Evolutionary conservation across 352 stramenopile species (phyloP).

Genomic region (Pythium insidiosum): DNA sequence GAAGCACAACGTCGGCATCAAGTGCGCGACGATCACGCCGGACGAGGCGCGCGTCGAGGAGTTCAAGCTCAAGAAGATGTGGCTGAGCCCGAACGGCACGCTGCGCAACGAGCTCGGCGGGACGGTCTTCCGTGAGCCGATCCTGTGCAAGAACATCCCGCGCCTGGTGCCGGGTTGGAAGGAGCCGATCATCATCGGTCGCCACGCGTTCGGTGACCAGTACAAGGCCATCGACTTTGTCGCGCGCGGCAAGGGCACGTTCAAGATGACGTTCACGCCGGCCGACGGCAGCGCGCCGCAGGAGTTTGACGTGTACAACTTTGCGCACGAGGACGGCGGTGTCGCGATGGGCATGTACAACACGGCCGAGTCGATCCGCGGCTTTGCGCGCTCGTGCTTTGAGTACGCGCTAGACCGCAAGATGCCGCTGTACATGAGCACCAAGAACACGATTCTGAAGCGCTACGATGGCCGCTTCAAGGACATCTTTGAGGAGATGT

Average conservation of each 20-base stretch:
- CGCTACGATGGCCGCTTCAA: constrained; percentile 83
- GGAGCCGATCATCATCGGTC: constrained; percentile 80
- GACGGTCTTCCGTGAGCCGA: constrained; percentile 87
- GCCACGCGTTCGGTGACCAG: constrained; percentile 85
- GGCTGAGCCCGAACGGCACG: constrained; percentile 78
- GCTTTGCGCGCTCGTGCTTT: constrained; percentile 61
- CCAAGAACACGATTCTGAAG: constrained; percentile 91
- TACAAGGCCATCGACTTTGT: constrained; percentile 86
- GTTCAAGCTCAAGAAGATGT: constrained; percentile 84
- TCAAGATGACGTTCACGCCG: constrained; percentile 75
- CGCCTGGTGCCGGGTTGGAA: constrained; percentile 83
- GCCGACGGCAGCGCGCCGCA: constrained; percentile 35
- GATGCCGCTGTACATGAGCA: constrained; percentile 79
- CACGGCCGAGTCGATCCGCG: constrained; percentile 71
- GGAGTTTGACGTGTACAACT: constrained; percentile 81
- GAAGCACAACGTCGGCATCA: constrained; percentile 79
- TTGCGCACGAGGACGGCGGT: constrained; percentile 49
- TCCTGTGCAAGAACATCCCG: constrained; percentile 81
- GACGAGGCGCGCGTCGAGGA: constrained; percentile 79
- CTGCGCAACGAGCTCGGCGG: constrained; percentile 80
- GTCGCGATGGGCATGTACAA: constrained; percentile 89
- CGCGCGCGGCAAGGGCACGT: constrained; percentile 52
- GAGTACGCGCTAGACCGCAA: constrained; percentile 54
- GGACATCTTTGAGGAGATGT: constrained; percentile 87
- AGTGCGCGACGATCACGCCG: constrained; percentile 86